A percentile compares a stretch with the other conserved stretches of the same genome.
phyloP scores from a whole-genome alignment of 495 filamentous ascomycete genomes.

The Podospora pseudoanserina region DNA sequence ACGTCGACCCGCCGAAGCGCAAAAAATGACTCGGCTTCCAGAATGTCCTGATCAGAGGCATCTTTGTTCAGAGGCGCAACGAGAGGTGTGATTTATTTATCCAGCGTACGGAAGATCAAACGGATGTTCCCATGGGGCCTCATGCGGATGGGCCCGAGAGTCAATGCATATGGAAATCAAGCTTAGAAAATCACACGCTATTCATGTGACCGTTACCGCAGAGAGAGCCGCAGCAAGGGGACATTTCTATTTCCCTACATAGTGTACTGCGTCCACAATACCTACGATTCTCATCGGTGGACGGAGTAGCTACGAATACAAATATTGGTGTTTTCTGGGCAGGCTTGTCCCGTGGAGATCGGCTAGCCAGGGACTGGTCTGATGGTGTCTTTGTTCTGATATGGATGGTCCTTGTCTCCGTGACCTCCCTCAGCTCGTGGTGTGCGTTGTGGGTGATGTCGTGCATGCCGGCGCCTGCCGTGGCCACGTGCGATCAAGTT shows the following conservation, averaged over 20 bases:
- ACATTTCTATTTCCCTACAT: not conserved
- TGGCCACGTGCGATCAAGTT: not conserved
- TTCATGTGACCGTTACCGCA: not conserved
- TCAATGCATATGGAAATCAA: constrained; percentile 2
- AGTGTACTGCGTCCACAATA: too few species aligned
- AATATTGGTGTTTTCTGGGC: not conserved
- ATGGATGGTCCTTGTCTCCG: not conserved
- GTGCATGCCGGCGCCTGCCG: not conserved
- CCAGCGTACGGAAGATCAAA: constrained; percentile 25
- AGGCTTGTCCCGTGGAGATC: not conserved
- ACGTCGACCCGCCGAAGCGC: constrained; percentile 1
- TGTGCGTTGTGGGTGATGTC: not conserved
- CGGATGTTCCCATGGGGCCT: constrained; percentile 7
- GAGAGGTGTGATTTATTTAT: constrained; percentile 17
- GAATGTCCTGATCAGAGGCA: not conserved
- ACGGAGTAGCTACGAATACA: not conserved
- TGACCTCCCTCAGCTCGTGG: not conserved
- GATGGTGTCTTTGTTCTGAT: not conserved
- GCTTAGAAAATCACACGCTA: constrained; percentile 1
- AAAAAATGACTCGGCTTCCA: constrained; percentile 21
- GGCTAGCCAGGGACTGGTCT: not conserved
- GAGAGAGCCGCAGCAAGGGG: not conserved
- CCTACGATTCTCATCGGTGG: not conserved
- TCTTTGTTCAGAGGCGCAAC: not conserved
- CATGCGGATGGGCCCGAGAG: constrained; percentile 9